Percentiles rank a stretch among this genome's conserved stretches.
Conservation (phyloP, 352 stramenopile species). For the Phytophthora ramorum region DNA sequence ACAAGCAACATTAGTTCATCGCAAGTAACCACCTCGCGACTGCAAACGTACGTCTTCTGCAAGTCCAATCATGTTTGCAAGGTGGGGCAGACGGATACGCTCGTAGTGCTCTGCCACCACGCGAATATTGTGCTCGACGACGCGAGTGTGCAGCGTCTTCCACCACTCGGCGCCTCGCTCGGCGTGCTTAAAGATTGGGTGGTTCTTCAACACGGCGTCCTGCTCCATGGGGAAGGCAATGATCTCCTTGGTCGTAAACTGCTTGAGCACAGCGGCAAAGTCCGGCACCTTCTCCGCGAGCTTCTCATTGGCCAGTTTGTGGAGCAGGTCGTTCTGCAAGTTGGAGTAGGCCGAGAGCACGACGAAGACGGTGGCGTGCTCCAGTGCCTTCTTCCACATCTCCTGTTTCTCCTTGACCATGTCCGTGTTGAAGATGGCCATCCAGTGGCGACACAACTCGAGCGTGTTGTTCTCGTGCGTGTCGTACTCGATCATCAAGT, state of each 20-base stretch:
- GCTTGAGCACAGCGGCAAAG: constrained; percentile 71
- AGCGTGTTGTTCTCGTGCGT: constrained; percentile 96
- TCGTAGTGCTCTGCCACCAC: constrained; percentile 96
- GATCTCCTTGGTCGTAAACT: constrained; percentile 98
- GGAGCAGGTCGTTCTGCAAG: constrained; percentile 79
- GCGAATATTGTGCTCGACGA: constrained; percentile 98
- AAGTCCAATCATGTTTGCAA: constrained; percentile 95
- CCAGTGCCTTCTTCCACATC: constrained; percentile 74
- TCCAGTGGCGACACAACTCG: constrained; percentile 91
- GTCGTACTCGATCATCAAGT: constrained; percentile 97
- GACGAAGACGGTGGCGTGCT: constrained; percentile 83
- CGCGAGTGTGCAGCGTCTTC: constrained; percentile 90
- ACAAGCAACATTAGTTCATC: constrained; percentile 14
- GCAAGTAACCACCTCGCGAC: neutral
- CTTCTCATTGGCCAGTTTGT: constrained; percentile 71
- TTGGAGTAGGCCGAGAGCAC: constrained; percentile 81
- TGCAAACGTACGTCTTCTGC: constrained; percentile 80
- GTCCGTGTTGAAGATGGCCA: constrained; percentile 85
- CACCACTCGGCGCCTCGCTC: constrained; percentile 87
- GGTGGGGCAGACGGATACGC: constrained; percentile 92
- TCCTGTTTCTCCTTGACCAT: constrained; percentile 73
- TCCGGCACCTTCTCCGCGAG: constrained; percentile 67
- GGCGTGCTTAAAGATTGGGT: constrained; percentile 86
- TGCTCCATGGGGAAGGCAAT: constrained; percentile 94
- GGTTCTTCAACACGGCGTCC: constrained; percentile 82